Evolutionary conservation across 768 basidiomycete species (phyloP).

Genomic region (Dendrothele bispora): DNA sequence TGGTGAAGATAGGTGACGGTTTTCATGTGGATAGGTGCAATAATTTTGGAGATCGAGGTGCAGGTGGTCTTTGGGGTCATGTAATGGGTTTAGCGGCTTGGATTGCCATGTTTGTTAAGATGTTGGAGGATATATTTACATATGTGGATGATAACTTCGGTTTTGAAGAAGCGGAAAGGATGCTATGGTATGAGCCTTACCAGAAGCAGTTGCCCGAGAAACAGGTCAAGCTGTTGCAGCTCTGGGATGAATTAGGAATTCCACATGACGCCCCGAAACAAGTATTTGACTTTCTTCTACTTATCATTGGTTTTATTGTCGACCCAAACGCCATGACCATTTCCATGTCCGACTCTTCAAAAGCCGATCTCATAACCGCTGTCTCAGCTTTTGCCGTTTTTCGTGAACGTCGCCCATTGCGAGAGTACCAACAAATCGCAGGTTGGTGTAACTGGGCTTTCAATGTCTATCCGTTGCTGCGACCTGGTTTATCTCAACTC

Average conservation of each 20-base stretch:
- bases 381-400: background rate
- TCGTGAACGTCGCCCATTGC: background rate
- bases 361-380: background rate
- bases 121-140: background rate
- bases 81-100: constrained; percentile 27
- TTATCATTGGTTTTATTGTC: constrained; percentile 27
- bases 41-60: constrained; percentile 22
- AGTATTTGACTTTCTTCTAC: constrained; percentile 13
- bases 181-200: background rate
- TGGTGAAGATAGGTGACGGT: constrained; percentile 12
- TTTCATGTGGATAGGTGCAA: constrained; percentile 22
- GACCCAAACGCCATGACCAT: constrained; percentile 20
- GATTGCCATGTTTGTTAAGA: background rate
- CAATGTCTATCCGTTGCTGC: constrained; percentile 22
- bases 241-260: constrained; percentile 29
- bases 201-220: constrained; percentile 9
- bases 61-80: constrained; percentile 23
- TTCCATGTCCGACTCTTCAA: constrained; percentile 2
- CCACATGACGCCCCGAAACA: constrained; percentile 31
- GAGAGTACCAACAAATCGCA: constrained; percentile 17
- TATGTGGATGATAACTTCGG: background rate
- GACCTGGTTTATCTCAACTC: constrained; percentile 17
- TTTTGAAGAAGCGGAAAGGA: background rate
- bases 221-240: constrained; percentile 22
- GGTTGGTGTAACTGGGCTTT: constrained; percentile 27